Evolutionary conservation across 2,329 filamentous ascomycete genomes (phyloP).

Genomic region (Aspergillus pseudonomiae): DNA sequence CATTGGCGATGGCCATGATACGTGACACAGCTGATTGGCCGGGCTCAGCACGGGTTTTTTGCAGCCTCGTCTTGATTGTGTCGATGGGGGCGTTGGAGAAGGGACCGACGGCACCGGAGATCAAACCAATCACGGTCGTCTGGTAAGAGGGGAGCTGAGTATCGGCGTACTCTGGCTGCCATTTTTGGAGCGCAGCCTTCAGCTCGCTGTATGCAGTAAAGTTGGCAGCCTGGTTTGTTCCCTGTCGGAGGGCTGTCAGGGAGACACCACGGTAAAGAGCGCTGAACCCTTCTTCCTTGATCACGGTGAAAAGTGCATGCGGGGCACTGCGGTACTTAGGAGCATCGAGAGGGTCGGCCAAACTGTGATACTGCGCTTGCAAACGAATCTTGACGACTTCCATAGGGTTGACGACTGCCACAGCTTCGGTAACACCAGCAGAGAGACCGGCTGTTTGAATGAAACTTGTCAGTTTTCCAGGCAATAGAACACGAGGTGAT

Average conservation of each 20-base stretch:
- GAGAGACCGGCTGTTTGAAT: conserved; percentile 71
- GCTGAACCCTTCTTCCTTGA: conserved; percentile 85
- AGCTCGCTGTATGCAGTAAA: conserved; percentile 98
- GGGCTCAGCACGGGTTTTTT: conserved; percentile 81
- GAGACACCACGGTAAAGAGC: conserved; percentile 92
- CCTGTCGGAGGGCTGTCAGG: conserved; percentile 89
- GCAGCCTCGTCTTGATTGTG: conserved; percentile 96
- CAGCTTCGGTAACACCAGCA: conserved; percentile 94
- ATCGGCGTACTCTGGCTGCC: conserved; percentile 69
- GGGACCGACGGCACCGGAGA: conserved; percentile 92
- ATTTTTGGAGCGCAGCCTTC: conserved; percentile 73
- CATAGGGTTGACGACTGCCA: conserved; percentile 96
- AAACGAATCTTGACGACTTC: conserved; percentile 98
- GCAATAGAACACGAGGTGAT: neutral
- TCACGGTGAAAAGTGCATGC: conserved; percentile 78
- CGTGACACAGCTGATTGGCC: conserved; percentile 79
- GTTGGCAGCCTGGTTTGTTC: conserved; percentile 96
- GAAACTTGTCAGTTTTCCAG: conserved; percentile 7
- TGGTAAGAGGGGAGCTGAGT: conserved; percentile 79
- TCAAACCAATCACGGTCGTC: conserved; percentile 86
- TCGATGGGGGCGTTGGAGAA: conserved; percentile 97
- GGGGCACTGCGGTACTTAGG: conserved; percentile 98
- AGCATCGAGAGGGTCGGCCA: conserved; percentile 93
- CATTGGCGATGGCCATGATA: conserved; percentile 75
- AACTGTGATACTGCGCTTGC: conserved; percentile 96